phyloP scores from a whole-genome alignment of 345 rosid genomes.

The Boechera retrofracta region DNA sequence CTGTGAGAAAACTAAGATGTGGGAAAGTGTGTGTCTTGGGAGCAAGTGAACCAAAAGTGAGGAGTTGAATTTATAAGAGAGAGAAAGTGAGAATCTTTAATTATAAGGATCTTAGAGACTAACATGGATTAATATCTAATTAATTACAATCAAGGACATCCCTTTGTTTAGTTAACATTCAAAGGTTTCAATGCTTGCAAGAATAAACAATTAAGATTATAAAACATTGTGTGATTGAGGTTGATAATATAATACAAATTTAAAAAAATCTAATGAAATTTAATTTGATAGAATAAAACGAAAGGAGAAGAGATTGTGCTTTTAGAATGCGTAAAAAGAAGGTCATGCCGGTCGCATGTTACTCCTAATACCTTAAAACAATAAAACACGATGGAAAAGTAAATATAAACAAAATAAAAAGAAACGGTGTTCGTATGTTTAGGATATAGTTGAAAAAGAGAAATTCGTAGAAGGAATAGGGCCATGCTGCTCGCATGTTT shows the following conservation, averaged over 20 bases:
- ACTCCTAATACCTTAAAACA: not conserved
- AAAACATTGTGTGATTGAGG: not conserved
- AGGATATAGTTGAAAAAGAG: not conserved
- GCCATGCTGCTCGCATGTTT: conserved; percentile 24
- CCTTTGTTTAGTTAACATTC: not conserved
- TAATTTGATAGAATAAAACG: not conserved
- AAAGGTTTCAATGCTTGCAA: not conserved
- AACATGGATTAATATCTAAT: not conserved
- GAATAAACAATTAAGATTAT: not conserved
- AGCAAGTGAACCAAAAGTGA: too few species aligned
- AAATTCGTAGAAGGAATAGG: not conserved
- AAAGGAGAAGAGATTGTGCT: not conserved
- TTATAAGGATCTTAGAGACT: not conserved
- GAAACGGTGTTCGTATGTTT: not conserved
- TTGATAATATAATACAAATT: not conserved
- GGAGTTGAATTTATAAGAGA: too few species aligned
- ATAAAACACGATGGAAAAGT: not conserved
- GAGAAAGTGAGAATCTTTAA: too few species aligned
- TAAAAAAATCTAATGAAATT: not conserved
- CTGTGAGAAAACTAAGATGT: too few species aligned
- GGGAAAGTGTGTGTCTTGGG: too few species aligned
- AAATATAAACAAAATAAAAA: not conserved
- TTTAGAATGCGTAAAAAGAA: conserved; percentile 19
- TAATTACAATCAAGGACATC: not conserved
- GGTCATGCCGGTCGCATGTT: conserved; percentile 25